Base-by-base conservation (phyloP, 1,139 yeast species). In the Candida tunisiensis region DNA sequence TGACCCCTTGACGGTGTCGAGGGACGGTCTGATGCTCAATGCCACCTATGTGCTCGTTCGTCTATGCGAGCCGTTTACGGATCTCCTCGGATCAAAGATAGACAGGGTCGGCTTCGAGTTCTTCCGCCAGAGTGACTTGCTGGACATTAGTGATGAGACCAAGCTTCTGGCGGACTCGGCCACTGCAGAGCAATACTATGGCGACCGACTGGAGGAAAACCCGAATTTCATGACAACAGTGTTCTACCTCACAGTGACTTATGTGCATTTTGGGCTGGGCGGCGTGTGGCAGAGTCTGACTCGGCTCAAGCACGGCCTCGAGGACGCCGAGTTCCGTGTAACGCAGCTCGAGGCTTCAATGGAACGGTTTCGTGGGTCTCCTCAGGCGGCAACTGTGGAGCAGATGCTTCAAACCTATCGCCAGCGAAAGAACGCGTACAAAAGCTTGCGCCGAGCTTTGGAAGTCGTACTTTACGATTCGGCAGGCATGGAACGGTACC, bases 141-240 rank as follows among this genome's bases (percentile, higher is more conserved):
- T 78, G 31, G 78, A 79, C 42, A 57, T 85, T 15, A 49, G 54
- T 5, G 93, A 82, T 24, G 96, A 91, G 46, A 74, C 95, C 4
- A 70, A 91, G 45, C 62, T 83, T 20, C 74, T 78, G 39, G 66
- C 94, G 1, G 78, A 91, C 21, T 60, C 66, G 22, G 65, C 65
- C 34, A 91, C 80, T 40, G 74, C 82, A 2, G 62, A 62, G 24
- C 69, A 67, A 28, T 72, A 63, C 42, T 69, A 63, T 39, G 50
- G 57, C 19, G 46, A 47, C 13, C 26, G 19, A 14, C 31, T 9
- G 18, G 41, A 46, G 3, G 45, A 42, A 2, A 54, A 49, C 3
- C 57, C 80, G 5, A 88, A 88, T 42, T 88, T 88, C 47, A 77
- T 91, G 11, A 73, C 93, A 4, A 88, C 85, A 40, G 75, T 93